Evolutionary conservation across 495 filamentous ascomycete genomes (phyloP), one percentile per base, ranked within the genome.

Genomic region (Lepraria neglecta): DNA sequence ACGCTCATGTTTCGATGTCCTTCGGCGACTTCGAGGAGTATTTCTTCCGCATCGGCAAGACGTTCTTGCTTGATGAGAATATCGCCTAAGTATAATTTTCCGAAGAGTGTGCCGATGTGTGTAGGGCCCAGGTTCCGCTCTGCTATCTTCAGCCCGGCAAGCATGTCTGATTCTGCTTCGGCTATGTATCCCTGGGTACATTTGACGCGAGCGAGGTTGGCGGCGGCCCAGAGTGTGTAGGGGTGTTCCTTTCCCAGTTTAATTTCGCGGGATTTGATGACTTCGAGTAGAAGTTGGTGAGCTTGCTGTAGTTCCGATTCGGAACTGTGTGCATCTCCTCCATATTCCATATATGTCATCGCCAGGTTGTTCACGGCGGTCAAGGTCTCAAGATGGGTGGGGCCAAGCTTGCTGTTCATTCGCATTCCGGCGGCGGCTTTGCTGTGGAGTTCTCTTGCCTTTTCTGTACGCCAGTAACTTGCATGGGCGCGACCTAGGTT

Each of bases 171-270:
- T 56, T 73, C 74, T 6, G 75, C 76, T 44, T 74, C 66, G 2
- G 61, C 56, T 10, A 56, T 44, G 15, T 70, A 17, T 10, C 68
- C 68, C 6, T 69, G 57, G 5, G 61, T 66, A 15, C 40, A 65
- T 51, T 71, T 72, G 19, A 75, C 28, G 5, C 63, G 63, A 12
- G 69, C 73, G 15, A 72, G 63, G 43, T 71, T 71, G 6, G 24
- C 56, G 35, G 72, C 68, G 11, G 70, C 68, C 5, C 66, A 67
- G 21, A 76, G 68, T 0, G 67, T 74, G 30, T 64, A 73, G 0
- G 68, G 64, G 31, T 77, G 73, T 59, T 78, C 76, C 51, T 71
- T 75, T 4, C 75, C 74, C 9, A 75, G 61, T 30, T 64, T 64
- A 15, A 62, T 58, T 38, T 66, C 67, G 12, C 75, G 70, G 19